These are phyloP conservation scores for Coemansia sp. DNA, from an alignment of 192 early-diverging fungal species.

Conservation along the genomic window DNA sequence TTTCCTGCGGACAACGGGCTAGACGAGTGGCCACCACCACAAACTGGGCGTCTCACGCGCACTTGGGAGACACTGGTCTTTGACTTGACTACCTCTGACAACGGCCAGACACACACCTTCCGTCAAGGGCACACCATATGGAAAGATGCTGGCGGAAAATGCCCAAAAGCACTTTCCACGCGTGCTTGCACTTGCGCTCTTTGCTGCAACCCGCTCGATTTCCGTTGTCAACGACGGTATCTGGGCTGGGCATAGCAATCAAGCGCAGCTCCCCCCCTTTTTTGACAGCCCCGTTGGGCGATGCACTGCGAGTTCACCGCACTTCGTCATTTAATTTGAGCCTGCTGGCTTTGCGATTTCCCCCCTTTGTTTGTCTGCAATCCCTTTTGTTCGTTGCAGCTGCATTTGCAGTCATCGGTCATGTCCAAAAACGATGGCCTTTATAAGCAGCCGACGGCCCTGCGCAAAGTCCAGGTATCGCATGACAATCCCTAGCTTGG, in stretches of 20 bases:
- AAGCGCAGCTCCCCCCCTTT: not conserved
- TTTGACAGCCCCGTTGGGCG: not conserved
- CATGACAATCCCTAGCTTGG: slow-evolving; percentile 1
- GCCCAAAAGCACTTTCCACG: not conserved
- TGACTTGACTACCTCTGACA: not conserved
- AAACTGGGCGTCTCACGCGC: not conserved
- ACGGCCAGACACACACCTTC: not conserved
- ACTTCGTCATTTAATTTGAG: slow-evolving; percentile 4
- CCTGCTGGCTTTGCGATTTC: slow-evolving; percentile 5
- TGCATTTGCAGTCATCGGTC: not conserved
- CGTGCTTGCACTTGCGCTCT: not conserved
- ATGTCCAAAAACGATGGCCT: not conserved
- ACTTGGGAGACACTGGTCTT: not conserved
- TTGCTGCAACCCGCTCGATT: not conserved
- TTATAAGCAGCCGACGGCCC: slow-evolving; percentile 1
- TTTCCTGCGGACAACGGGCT: not conserved
- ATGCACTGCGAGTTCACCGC: slow-evolving; percentile 7
- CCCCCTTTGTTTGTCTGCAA: not conserved
- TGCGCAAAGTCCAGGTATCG: not conserved
- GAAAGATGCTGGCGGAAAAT: not conserved
- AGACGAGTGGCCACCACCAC: not conserved
- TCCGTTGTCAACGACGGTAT: not conserved
- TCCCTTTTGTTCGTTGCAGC: not conserved
- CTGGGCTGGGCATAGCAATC: not conserved
- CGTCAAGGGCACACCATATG: not conserved